Base-by-base conservation (phyloP, 2,329 filamentous ascomycete species). In the Colletotrichum sansevieriae region DNA sequence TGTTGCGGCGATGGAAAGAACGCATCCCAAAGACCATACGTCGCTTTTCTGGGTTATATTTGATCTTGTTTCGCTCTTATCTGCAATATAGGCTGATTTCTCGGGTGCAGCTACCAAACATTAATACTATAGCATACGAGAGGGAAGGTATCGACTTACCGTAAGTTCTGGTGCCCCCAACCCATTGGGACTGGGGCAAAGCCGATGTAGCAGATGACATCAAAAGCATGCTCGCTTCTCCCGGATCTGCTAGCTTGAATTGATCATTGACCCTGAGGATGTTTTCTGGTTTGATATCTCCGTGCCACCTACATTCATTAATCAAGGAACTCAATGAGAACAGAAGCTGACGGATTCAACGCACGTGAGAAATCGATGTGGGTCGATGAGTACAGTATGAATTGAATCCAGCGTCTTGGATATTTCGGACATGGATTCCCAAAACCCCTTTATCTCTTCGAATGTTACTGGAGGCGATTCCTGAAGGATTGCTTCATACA, bases 21-120 rank as follows among this genome's bases (percentile, higher is more conserved):
- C 78, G 47, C 80, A 82, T 0, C 77, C 78, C 8, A 80, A 68
- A 2, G 80, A 82, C 81, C 81, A 83, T 0, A 75, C 77, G 52
- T 83, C 81, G 9, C 78, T 80, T 1, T 70, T 72, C 63, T 78
- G 78, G n/a, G 71, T 65, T 1, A 78, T 73, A 2, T 49, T 22
- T 39, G 63, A 20, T 9, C 51, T 47, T n/a, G 8, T 5, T 9
- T 12, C 37, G 6, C 10, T 33, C 11, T 2, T 6, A 12, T 29
- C 15, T 2, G 55, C 22, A 4, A 62, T 8, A 6, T 63, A 54
- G 7, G 49, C 57, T 2, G 49, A 12, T 7, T 66, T 66, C 7
- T 66, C 63, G 0, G 63, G 63, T 0, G 44, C 49, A 8, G 43
- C 54, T 65, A 35, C 25, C 4, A 29, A 29, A 29, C 4, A 8